Percentiles rank a stretch among this genome's conserved stretches.
Evolutionary conservation across 257 asterid genomes (phyloP).

Genomic region (Ajuga chamaepitys): DNA sequence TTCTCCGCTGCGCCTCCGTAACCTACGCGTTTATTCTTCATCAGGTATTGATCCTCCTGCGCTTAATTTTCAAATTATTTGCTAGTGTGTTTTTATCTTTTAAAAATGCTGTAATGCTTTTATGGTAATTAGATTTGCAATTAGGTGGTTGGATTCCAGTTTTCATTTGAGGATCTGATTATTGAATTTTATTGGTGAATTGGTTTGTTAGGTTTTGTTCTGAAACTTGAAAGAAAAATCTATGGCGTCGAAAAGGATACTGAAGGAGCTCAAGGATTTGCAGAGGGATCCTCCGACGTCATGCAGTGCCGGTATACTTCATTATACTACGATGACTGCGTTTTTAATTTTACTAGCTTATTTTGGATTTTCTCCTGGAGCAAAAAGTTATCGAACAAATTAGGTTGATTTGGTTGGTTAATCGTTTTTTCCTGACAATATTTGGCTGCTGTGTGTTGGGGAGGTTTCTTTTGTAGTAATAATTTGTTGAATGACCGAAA

Average conservation of each 20-base stretch:
- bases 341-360: background rate
- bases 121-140: background rate
- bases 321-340: background rate
- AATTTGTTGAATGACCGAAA: background rate
- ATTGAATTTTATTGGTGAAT: background rate
- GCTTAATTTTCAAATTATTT: background rate
- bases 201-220: slow-evolving; percentile 12
- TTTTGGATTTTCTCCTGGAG: background rate
- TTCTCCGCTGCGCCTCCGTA: slow-evolving; percentile 6
- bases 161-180: background rate
- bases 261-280: too few species aligned
- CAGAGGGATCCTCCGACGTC: slow-evolving; percentile 57
- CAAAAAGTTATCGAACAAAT: background rate
- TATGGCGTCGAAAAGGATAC: slow-evolving; percentile 48
- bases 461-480: background rate
- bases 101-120: background rate
- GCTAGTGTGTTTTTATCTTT: background rate
- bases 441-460: background rate
- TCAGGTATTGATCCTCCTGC: slow-evolving; percentile 12
- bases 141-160: background rate
- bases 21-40: background rate
- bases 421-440: background rate
- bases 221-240: slow-evolving; percentile 3
- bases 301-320: slow-evolving; percentile 39
- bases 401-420: background rate